A percentile compares a stretch with the other conserved stretches of the same genome.
phyloP scores from a whole-genome alignment of 2,329 filamentous ascomycete genomes.

The Phyllosticta citrichinensis region DNA sequence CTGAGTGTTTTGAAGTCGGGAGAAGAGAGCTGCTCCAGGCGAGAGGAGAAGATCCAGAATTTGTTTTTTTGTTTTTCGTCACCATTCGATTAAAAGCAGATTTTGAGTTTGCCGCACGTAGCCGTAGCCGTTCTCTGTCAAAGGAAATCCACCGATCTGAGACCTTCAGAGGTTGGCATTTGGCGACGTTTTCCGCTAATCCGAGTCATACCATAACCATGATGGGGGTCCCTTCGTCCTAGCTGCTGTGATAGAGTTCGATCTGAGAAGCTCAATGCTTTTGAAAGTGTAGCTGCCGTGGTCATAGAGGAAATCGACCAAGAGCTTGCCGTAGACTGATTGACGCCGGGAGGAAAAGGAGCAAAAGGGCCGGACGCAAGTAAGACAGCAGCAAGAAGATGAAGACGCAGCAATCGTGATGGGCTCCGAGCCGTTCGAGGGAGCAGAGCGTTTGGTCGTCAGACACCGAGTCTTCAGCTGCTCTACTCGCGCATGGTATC shows the following conservation, averaged over 20 bases:
- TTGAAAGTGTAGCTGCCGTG: conserved; percentile 3
- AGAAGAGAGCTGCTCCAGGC: conserved; percentile 9
- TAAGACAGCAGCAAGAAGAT: conserved; percentile 10
- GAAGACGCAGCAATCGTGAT: conserved; percentile 8
- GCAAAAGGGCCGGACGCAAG: conserved; percentile 9
- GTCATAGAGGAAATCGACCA: conserved; percentile 7
- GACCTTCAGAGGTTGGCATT: conserved; percentile 8
- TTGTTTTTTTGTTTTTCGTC: conserved; percentile 5
- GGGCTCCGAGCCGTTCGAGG: not conserved
- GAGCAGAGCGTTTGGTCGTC: conserved; percentile 1
- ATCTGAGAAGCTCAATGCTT: conserved; percentile 6
- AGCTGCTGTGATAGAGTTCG: not conserved
- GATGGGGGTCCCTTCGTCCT: not conserved
- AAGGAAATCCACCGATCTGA: conserved; percentile 30
- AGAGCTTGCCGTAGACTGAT: conserved; percentile 8
- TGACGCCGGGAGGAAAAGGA: not conserved
- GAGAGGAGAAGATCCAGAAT: conserved; percentile 5
- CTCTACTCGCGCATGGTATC: conserved; percentile 21
- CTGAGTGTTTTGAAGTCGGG: conserved; percentile 18
- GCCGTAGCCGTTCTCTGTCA: conserved; percentile 10
- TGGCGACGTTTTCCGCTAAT: not conserved
- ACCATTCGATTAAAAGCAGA: conserved; percentile 11
- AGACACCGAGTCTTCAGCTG: conserved; percentile 3
- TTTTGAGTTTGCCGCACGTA: conserved; percentile 9
- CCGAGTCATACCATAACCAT: conserved; percentile 9